Conservation (phyloP, 352 stramenopile genomes). For the Pythium brachiatum region DNA sequence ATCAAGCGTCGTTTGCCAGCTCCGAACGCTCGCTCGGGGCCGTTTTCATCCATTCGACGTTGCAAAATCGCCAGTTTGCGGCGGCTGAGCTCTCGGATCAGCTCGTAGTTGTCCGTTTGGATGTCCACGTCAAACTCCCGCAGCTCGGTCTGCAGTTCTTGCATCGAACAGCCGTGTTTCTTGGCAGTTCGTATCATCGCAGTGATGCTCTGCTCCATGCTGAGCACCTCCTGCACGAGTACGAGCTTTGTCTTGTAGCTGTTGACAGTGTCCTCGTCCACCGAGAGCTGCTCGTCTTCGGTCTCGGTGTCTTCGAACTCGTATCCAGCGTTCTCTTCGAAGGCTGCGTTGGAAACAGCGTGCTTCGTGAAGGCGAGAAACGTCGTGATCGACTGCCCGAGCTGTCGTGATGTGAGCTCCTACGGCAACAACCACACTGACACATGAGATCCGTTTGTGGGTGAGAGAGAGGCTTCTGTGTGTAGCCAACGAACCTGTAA, state of each 20-base stretch:
- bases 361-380: slow-evolving; percentile 10
- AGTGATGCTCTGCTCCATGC: slow-evolving; percentile 4
- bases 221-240: neutral
- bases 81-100: slow-evolving; percentile 4
- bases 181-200: neutral
- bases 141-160: neutral
- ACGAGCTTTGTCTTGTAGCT: neutral
- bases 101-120: neutral
- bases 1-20: neutral
- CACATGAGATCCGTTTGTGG: neutral
- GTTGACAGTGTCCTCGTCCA: neutral
- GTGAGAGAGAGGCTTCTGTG: neutral
- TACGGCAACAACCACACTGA: neutral
- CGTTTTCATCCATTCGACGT: neutral
- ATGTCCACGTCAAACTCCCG: slow-evolving; percentile 1
- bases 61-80: slow-evolving; percentile 9
- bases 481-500: neutral
- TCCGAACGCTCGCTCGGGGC: neutral
- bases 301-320: neutral
- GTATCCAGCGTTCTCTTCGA: neutral
- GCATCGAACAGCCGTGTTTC: neutral
- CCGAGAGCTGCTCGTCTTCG: neutral
- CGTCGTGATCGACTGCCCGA: slow-evolving; percentile 11
- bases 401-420: slow-evolving; percentile 17
- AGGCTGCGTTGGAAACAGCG: slow-evolving; percentile 2